Evolutionary conservation across 352 stramenopile genomes (phyloP), one percentile per base, ranked within the genome.

Genomic region (Elongisporangium senticosum): DNA sequence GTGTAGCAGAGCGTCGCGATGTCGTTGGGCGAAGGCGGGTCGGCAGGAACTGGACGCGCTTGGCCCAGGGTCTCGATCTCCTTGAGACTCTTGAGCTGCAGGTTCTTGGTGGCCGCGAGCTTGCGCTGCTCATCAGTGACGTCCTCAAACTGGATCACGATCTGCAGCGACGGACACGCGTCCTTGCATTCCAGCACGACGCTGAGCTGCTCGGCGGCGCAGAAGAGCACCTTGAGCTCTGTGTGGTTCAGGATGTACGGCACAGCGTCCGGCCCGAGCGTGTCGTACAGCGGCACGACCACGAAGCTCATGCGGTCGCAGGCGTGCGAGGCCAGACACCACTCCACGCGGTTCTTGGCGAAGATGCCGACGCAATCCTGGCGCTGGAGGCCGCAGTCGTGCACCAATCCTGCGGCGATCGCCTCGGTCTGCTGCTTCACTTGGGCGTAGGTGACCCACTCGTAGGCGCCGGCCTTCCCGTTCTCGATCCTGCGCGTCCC

Each of bases 1-100:
- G 95, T 98, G 77, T 98, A 98, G 79, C 87, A 97, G 60, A 98
- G 74, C 43, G 96, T 98, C 17, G 90, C 91, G 17, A 99, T 64
- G 69, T 98, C 96, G 3, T 72, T 63, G 1, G 79, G 74, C 4
- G 59, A 54, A 3, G 82, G 79, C 2, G 75, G 79, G 33, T 89
- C 77, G 1, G 75, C 74, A 0, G 74, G 63, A 8, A 88, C 8
- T 1, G 78, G 68, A 28, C 78, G 62, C 19, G 56, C 67, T 21
- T 69, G 65, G 28, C 74, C 75, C 8, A 81, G 21, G 3, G 64
- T 55, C 39, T 77, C 65, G 39, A 87, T 58, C 50, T 87, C 70
- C 13, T 50, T 49, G 7, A 87, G 15, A 53, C 64, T 85, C 64
- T 74, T 75, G 19, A 89, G 54, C 67, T 65, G 48, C 20, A 84